These are phyloP conservation scores for Onygena corvina DNA, from an alignment of 2,329 filamentous ascomycete genomes.

Conservation along the genomic window DNA sequence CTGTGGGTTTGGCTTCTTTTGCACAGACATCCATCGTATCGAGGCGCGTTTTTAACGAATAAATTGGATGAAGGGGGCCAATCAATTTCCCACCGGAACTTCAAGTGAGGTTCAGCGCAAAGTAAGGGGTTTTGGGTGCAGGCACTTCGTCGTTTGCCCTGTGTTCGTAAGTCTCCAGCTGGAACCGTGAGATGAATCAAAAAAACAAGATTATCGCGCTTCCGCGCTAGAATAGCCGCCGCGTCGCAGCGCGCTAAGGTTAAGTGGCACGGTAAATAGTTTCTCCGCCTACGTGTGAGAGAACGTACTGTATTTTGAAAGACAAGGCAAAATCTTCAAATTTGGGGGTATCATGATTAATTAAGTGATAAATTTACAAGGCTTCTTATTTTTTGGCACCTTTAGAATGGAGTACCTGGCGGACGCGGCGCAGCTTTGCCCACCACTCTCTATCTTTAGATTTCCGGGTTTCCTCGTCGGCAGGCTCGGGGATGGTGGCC, in stretches of 20 bases:
- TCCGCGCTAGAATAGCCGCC: not conserved
- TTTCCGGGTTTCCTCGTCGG: constrained; percentile 36
- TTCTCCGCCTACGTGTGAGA: too few species aligned
- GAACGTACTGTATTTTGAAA: too few species aligned
- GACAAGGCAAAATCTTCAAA: too few species aligned
- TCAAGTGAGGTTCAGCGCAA: too few species aligned
- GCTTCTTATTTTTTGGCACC: constrained; percentile 20
- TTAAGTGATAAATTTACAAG: not conserved
- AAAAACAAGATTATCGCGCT: not conserved
- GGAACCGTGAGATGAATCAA: too few species aligned
- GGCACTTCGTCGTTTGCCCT: too few species aligned
- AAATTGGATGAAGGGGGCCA: not conserved
- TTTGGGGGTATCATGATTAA: not conserved
- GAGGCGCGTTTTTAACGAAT: not conserved
- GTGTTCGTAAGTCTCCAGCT: too few species aligned
- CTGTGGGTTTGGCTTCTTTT: not conserved
- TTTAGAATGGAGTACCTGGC: constrained; percentile 59
- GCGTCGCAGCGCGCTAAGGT: not conserved
- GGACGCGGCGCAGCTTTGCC: constrained; percentile 58
- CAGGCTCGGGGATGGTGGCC: constrained; percentile 11
- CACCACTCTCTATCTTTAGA: constrained; percentile 61
- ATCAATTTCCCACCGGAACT: too few species aligned
- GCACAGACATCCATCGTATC: not conserved
- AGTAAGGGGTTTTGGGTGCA: too few species aligned
- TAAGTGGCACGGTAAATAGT: not conserved